Evolutionary conservation across 2,329 filamentous ascomycete species (phyloP).

Genomic region (Periglandula ipomoeae): DNA sequence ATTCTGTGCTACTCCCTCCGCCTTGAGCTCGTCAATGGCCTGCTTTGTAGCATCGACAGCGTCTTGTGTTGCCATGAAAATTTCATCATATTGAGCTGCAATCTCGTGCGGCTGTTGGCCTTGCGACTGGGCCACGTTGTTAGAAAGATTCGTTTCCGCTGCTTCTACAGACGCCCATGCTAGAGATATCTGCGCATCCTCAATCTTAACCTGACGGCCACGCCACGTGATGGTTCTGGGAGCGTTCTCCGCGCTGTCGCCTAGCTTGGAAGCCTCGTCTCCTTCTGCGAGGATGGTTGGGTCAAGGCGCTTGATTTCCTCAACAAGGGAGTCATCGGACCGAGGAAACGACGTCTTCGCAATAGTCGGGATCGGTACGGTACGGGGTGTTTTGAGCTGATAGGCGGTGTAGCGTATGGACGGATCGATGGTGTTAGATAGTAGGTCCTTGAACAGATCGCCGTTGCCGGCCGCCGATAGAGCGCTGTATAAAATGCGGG

Average conservation of each 20-base stretch:
- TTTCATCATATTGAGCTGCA: conserved; percentile 81
- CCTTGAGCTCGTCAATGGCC: conserved; percentile 81
- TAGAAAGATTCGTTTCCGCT: conserved; percentile 39
- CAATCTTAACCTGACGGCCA: conserved; percentile 73
- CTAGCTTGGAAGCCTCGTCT: conserved; percentile 37
- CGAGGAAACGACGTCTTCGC: conserved; percentile 69
- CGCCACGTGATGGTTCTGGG: conserved; percentile 80
- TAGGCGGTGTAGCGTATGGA: conserved; percentile 93
- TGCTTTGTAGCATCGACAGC: conserved; percentile 88
- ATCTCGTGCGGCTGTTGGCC: conserved; percentile 51
- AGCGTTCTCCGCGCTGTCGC: conserved; percentile 41
- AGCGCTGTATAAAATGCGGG: conserved; percentile 74
- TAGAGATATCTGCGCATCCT: conserved; percentile 85
- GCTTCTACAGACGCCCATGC: conserved; percentile 62
- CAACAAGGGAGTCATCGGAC: conserved; percentile 51
- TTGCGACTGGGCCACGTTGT: conserved; percentile 35
- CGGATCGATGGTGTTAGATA: conserved; percentile 80
- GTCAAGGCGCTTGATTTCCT: conserved; percentile 62
- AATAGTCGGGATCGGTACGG: conserved; percentile 69
- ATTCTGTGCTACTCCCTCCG: conserved; percentile 74
- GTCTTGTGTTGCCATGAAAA: conserved; percentile 85
- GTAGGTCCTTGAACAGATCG: conserved; percentile 76
- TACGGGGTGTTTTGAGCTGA: conserved; percentile 79
- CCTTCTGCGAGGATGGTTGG: conserved; percentile 53
- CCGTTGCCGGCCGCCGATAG: conserved; percentile 51